Percentiles rank a stretch among this genome's conserved stretches.
These are phyloP conservation scores for Nakazawaea holstii DNA, from an alignment of 805 yeast genomes.

Conservation along the genomic window DNA sequence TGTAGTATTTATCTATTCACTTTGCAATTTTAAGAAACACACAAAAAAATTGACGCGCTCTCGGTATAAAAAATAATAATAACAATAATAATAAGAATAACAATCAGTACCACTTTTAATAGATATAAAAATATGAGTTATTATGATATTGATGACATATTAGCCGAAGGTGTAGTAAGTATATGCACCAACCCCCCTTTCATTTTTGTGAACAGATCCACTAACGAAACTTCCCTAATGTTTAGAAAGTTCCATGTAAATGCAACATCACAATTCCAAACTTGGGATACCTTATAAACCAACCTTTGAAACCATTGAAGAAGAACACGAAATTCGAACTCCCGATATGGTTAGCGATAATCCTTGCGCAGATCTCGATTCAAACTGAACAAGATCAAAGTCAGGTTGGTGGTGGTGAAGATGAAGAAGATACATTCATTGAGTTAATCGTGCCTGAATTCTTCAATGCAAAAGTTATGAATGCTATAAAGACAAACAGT, in stretches of 20 bases:
- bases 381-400: too few relatives aligned
- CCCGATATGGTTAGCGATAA: conserved; percentile 86
- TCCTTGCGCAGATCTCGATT: conserved; percentile 49
- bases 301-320: conserved; percentile 56
- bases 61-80: neutral
- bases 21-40: too few relatives aligned
- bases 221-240: neutral
- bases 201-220: too few relatives aligned
- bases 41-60: too few relatives aligned
- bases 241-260: conserved; percentile 63
- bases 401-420: too few relatives aligned
- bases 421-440: conserved; percentile 44
- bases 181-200: too few relatives aligned
- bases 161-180: conserved; percentile 55
- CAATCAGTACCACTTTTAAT: neutral
- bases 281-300: conserved; percentile 80
- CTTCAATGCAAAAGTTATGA: conserved; percentile 57
- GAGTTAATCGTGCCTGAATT: conserved; percentile 69
- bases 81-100: neutral
- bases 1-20: too few relatives aligned
- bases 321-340: conserved; percentile 65
- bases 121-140: conserved; percentile 29
- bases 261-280: conserved; percentile 80
- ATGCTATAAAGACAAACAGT: conserved; percentile 78
- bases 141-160: conserved; percentile 73